A percentile compares a stretch with the other conserved stretches of the same genome.
These are phyloP conservation scores for Xylariaceae sp. DNA, from an alignment of 2,329 filamentous ascomycete species.

Conservation along the genomic window DNA sequence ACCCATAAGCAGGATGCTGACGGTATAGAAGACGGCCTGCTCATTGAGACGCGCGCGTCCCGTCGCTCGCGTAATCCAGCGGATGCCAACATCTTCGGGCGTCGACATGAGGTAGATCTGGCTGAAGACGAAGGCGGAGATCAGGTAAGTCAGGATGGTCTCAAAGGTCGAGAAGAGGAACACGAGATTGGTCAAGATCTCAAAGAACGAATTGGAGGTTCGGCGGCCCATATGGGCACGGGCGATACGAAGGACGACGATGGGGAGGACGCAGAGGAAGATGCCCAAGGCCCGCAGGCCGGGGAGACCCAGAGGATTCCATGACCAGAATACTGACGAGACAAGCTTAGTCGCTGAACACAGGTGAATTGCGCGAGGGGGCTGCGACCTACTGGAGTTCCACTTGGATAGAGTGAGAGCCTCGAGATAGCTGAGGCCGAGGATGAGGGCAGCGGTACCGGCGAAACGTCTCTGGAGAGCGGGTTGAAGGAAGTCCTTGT, in stretches of 20 bases:
- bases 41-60: constrained; percentile 76
- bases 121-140: constrained; percentile 74
- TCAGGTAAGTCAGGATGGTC: constrained; percentile 68
- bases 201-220: constrained; percentile 63
- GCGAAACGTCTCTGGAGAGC: constrained; percentile 82
- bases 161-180: constrained; percentile 58
- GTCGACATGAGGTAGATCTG: constrained; percentile 75
- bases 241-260: constrained; percentile 81
- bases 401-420: constrained; percentile 65
- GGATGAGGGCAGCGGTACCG: constrained; percentile 63
- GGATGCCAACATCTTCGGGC: constrained; percentile 55
- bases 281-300: constrained; percentile 71
- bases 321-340: constrained; percentile 70
- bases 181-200: constrained; percentile 56
- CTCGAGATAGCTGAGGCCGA: constrained; percentile 67
- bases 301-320: constrained; percentile 74
- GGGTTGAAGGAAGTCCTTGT: constrained; percentile 88
- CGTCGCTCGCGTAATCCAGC: constrained; percentile 66
- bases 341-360: constrained; percentile 11
- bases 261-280: constrained; percentile 67
- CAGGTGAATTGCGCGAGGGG: background rate
- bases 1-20: constrained; percentile 63
- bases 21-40: constrained; percentile 73
- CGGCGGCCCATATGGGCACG: constrained; percentile 71
- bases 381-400: constrained; percentile 55